Evolutionary conservation across 371 early-diverging fungal genomes (phyloP).

Genomic region (Synchytrium microbalum): DNA sequence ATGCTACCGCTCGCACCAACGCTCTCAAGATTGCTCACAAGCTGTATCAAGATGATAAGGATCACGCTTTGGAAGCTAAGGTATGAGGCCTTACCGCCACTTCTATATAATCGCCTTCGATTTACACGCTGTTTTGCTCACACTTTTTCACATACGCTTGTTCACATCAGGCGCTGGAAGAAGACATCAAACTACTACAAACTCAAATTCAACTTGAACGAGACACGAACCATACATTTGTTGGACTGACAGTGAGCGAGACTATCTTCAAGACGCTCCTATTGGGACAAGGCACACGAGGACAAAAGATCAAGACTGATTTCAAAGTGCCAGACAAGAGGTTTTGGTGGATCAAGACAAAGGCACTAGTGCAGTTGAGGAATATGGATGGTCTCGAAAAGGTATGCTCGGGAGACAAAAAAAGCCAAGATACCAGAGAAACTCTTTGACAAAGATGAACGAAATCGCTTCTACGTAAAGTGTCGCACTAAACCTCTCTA

Average conservation of each 20-base stretch:
- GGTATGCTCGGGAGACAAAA: constrained; percentile 15
- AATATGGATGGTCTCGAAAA: constrained; percentile 87
- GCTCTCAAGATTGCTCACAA: constrained; percentile 62
- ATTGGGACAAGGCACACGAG: constrained; percentile 61
- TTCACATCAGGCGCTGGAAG: constrained; percentile 56
- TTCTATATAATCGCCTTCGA: constrained; percentile 1
- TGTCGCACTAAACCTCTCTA: not conserved
- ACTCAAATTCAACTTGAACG: constrained; percentile 64
- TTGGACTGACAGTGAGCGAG: constrained; percentile 71
- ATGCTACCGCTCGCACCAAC: constrained; percentile 50
- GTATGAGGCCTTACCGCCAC: constrained; percentile 22
- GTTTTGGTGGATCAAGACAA: constrained; percentile 80
- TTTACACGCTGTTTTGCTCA: not conserved
- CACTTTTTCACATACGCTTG: constrained; percentile 1
- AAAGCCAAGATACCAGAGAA: constrained; percentile 9
- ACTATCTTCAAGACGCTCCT: constrained; percentile 75
- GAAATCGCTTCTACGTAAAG: not conserved
- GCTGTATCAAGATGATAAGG: constrained; percentile 65
- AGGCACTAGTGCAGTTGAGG: constrained; percentile 57
- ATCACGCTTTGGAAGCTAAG: constrained; percentile 63
- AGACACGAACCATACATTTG: constrained; percentile 56
- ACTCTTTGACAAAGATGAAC: not conserved
- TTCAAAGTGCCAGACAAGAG: constrained; percentile 84
- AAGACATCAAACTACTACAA: constrained; percentile 64
- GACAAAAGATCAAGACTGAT: constrained; percentile 68